Evolutionary conservation across 352 stramenopile species (phyloP), one percentile per base, ranked within the genome.

Genomic region (Pythium diclinum): DNA sequence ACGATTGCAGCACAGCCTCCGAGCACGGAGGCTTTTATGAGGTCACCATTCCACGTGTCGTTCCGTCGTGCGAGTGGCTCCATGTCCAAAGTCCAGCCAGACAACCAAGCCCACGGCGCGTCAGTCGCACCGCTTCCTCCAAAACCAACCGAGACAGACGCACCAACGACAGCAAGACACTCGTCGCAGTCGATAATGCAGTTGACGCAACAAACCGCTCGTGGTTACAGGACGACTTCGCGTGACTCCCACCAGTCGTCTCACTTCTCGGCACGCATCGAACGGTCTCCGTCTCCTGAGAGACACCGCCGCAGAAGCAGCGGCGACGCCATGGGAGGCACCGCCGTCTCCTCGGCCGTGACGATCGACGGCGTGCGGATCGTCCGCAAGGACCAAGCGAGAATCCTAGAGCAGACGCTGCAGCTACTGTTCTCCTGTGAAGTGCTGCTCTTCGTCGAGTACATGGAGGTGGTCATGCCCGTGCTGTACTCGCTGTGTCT

Each of bases 371-470:
- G 61, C 36, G 25, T 69, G 36, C 3, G 25, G 33, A 59, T 71
- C 30, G n/a, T 34, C 11, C 68, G 68, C 55, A 58, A 61, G 11
- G 63, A 71, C 38, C 58, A 71, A 17, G 64, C 64, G 16, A 58
- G 58, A 19, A 54, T 71, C n/a, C 58, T 71, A 17, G 58, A 66
- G 46, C 69, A 76, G 58, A 59, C 65, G 21, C 69, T 76, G 65
- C 61, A 68, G 74, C 59, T 72, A 11, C 38, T 73, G n/a, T 62
- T 67, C 16, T 56, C 49, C 3, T 61, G 53, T 16, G 69, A 76
- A 30, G 60, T 68, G 53, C 65, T 75, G 28, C 51, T 75, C 30
- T 69, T 75, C n/a, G 61, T 72, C 52, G 64, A 75, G 57, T 72
- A 61, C 60, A 65, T 66, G 36, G 66, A 72, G 17, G 66, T 68